Evolutionary conservation across 352 stramenopile genomes (phyloP).

Genomic region (Phytophthora quininea): DNA sequence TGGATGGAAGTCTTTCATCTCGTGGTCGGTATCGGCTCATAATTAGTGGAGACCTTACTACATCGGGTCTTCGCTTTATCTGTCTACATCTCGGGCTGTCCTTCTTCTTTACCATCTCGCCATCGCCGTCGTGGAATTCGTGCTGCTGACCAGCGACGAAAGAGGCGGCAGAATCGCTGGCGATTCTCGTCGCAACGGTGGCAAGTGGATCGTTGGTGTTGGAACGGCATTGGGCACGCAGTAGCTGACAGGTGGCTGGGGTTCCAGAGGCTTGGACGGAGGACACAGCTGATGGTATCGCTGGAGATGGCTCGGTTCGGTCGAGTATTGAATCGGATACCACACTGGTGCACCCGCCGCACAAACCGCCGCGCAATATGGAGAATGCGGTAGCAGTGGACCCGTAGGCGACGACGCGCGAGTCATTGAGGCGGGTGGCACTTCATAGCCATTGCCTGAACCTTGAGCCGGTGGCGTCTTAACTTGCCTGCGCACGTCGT

Average conservation of each 20-base stretch:
- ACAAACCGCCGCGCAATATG: slow-evolving; percentile 9
- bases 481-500: slow-evolving; percentile 6
- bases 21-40: not conserved
- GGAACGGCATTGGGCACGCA: slow-evolving; percentile 10
- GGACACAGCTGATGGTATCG: slow-evolving; percentile 26
- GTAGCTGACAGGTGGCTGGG: slow-evolving; percentile 13
- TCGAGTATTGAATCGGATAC: slow-evolving; percentile 14
- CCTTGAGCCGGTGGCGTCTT: slow-evolving; percentile 12
- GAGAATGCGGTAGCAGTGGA: slow-evolving; percentile 29
- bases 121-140: not conserved
- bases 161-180: slow-evolving; percentile 54
- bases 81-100: not conserved
- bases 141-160: slow-evolving; percentile 46
- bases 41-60: slow-evolving; percentile 6
- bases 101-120: slow-evolving; percentile 19
- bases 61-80: not conserved
- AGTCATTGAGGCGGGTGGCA: slow-evolving; percentile 16
- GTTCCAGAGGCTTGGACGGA: slow-evolving; percentile 12
- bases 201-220: slow-evolving; percentile 28
- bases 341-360: slow-evolving; percentile 10
- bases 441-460: slow-evolving; percentile 7
- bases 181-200: slow-evolving; percentile 42
- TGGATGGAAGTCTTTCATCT: not conserved
- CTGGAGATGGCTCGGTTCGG: slow-evolving; percentile 23
- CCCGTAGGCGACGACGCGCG: slow-evolving; percentile 33